Conservation (phyloP, 768 basidiomycete species). For the Russula abietina region DNA sequence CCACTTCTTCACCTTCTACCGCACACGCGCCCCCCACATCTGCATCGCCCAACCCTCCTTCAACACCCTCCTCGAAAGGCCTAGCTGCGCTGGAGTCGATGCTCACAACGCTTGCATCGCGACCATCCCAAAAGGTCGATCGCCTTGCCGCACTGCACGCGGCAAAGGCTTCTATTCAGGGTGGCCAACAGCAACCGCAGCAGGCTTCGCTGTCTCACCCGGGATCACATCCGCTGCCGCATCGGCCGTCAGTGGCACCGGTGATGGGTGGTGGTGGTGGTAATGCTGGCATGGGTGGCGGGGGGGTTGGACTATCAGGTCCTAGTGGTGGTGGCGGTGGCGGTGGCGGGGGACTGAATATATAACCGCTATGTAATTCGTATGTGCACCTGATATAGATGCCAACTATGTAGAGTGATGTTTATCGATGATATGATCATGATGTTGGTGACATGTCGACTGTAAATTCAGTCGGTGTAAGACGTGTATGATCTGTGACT, state of each 20-base stretch:
- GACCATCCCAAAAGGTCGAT: not conserved
- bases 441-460: no score
- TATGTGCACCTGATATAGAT: not conserved
- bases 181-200: not conserved
- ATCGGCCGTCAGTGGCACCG: not conserved
- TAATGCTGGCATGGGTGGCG: not conserved
- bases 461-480: no score
- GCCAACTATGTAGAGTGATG: not conserved
- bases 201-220: not conserved
- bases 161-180: slow-evolving; percentile 10
- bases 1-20: not conserved
- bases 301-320: not conserved
- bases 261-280: not conserved
- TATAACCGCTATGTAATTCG: not conserved
- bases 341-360: not conserved
- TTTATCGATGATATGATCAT: no score
- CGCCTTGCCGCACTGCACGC: slow-evolving; percentile 7
- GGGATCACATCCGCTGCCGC: not conserved
- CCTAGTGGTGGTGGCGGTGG: not conserved
- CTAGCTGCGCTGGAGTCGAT: not conserved
- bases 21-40: not conserved
- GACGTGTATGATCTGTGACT: no score
- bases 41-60: not conserved
- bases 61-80: not conserved
- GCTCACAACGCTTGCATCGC: not conserved